These are phyloP conservation scores for Phalaenopsis aphrodite DNA, from an alignment of 106 monocot species.

Conservation along the genomic window DNA sequence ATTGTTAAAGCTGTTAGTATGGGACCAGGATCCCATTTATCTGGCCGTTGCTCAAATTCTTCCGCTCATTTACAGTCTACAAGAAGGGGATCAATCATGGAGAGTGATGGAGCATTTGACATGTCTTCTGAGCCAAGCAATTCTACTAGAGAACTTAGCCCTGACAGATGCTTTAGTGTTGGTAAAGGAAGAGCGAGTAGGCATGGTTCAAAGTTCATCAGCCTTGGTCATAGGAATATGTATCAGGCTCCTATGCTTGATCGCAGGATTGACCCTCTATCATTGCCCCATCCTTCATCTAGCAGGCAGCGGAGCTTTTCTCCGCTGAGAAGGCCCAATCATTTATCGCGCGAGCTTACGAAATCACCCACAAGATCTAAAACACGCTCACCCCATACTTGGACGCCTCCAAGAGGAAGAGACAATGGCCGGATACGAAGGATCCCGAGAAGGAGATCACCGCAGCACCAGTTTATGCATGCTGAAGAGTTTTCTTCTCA, in stretches of 20 bases:
- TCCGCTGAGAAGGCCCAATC: constrained; percentile 30
- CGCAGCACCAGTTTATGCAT: constrained; percentile 20
- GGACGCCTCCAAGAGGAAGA: constrained; percentile 45
- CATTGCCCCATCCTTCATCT: constrained; percentile 15
- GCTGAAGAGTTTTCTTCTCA: constrained; percentile 19
- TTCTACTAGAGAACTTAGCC: constrained; percentile 38
- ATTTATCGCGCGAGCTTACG: constrained; percentile 23
- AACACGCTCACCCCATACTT: constrained; percentile 57
- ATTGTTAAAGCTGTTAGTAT: constrained; percentile 40
- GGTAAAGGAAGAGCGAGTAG: constrained; percentile 20
- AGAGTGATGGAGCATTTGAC: constrained; percentile 30
- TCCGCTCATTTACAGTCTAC: constrained; percentile 14
- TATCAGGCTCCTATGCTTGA: constrained; percentile 21
- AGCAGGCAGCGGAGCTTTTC: constrained; percentile 48
- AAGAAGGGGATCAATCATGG: constrained; percentile 34
- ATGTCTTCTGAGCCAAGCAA: constrained; percentile 9
- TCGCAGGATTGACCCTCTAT: constrained; percentile 14
- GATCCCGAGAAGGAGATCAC: constrained; percentile 22
- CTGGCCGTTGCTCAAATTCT: constrained; percentile 17
- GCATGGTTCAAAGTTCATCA: constrained; percentile 22
- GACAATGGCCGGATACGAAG: constrained; percentile 12
- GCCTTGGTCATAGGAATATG: constrained; percentile 18
- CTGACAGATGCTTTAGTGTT: constrained; percentile 21
- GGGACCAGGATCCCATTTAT: constrained; percentile 11
- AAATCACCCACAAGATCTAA: constrained; percentile 71